Base-by-base conservation (phyloP, 225 moss, liverwort and hornwort genomes). In the Marchantia polymorpha region DNA sequence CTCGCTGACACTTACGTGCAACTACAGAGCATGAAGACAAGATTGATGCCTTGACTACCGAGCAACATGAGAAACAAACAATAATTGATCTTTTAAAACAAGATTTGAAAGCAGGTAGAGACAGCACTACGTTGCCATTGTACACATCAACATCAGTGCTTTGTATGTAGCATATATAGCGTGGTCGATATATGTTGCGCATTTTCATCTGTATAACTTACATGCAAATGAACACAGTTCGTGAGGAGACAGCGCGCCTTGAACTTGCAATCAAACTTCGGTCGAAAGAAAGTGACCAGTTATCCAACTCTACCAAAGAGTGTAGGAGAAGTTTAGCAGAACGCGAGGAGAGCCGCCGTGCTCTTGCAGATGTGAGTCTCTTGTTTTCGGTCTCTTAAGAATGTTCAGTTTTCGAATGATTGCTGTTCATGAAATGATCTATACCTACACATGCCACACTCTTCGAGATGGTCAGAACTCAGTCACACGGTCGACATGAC, bases 11-110 rank as follows among this genome's bases (percentile, higher is more conserved):
- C 2, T 39, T 39, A 39, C 39, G 39, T 39, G 39, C 39, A 39
- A 39, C 39, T 39, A 70, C 48, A 70, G 70, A 70, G 49, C 70
- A 70, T 70, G 70, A 70, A 70, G 48, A 49, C 70, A 47, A 39
- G 70, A 49, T 49, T 14, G 22, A 48, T 27, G 19, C 22, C 10
- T 20, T 48, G 48, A 70, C 20, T 16, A 22, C 49, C 49, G 22
- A 70, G 70, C 48, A 70, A 22, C 70, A 49, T 22, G 70, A 70
- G 48, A 8, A 70, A 49, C 48, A 22, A 22, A 70, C 70, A 11
- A 70, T 70, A 19, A 70, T 70, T 22, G 8, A 70, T 8, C 48
- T 22, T 22, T 22, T 70, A 70, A 6, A 70, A n/a, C 20, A 49
- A 6, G 70, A 70, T 10, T 22, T 70, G 3, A 49, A 70, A 0